Conservation (phyloP, 73 alveolate genomes). For the Breviolum minutum region DNA sequence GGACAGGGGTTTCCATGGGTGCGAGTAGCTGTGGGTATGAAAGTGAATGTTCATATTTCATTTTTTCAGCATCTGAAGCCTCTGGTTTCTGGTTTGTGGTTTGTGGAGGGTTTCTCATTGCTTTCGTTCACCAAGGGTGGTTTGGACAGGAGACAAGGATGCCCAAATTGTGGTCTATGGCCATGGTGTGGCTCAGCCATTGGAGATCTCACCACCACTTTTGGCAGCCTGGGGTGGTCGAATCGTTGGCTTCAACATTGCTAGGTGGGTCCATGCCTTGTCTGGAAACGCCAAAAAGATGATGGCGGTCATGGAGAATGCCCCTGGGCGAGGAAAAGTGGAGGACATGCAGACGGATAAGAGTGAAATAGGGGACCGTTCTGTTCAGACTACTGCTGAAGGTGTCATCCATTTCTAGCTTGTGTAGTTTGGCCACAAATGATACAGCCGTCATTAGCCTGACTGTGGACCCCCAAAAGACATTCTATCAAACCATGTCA, state of each 20-base stretch:
- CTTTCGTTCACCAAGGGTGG: too few species aligned
- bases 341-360: neutral
- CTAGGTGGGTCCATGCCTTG: slow-evolving; percentile 87
- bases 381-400: neutral
- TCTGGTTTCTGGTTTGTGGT: too few species aligned
- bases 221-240: slow-evolving; percentile 92
- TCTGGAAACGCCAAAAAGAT: slow-evolving; percentile 91
- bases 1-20: slow-evolving; percentile 33
- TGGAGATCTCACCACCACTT: slow-evolving; percentile 64
- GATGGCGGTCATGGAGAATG: slow-evolving; percentile 92
- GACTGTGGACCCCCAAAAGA: neutral
- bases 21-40: too few species aligned
- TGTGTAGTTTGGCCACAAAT: neutral
- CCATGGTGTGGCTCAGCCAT: slow-evolving; percentile 78
- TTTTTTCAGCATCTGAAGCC: too few species aligned
- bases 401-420: neutral
- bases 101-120: too few species aligned
- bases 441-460: neutral
- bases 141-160: slow-evolving; percentile 78
- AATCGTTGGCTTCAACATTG: slow-evolving; percentile 92
- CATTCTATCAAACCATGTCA: neutral
- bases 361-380: neutral
- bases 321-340: neutral
- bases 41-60: neutral
- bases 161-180: slow-evolving; percentile 94